phyloP scores from a whole-genome alignment of 441 rosid species.

The Populus tomentosa region DNA sequence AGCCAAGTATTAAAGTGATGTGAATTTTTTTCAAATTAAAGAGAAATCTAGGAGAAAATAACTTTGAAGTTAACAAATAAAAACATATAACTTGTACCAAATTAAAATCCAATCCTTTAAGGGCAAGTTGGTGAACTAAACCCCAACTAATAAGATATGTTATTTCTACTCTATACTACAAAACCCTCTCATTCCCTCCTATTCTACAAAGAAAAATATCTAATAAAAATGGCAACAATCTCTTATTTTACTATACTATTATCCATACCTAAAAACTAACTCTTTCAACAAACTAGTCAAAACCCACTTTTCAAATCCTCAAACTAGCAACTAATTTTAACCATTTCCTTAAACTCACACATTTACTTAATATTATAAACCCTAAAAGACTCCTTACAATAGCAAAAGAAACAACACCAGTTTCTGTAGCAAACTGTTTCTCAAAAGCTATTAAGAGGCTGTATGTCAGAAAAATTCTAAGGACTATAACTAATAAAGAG shows the following conservation, averaged over 20 bases:
- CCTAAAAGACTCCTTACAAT: constrained; percentile 32
- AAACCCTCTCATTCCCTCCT: too few species aligned
- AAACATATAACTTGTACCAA: too few species aligned
- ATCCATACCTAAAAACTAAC: constrained; percentile 2
- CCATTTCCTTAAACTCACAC: constrained; percentile 10
- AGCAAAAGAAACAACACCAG: constrained; percentile 38
- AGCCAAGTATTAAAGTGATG: too few species aligned
- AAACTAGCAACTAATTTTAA: neutral
- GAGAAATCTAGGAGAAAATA: too few species aligned
- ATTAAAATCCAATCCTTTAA: too few species aligned
- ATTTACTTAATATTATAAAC: neutral
- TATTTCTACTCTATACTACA: too few species aligned
- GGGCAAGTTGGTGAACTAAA: too few species aligned
- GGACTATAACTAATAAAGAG: constrained; percentile 49
- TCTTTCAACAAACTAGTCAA: constrained; percentile 11
- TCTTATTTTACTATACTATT: constrained; percentile 10
- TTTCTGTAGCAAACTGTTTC: constrained; percentile 32
- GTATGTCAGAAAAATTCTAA: constrained; percentile 74
- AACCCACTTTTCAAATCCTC: constrained; percentile 11
- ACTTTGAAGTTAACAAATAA: too few species aligned
- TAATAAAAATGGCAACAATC: constrained; percentile 11
- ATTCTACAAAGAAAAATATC: too few species aligned
- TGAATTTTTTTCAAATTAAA: too few species aligned
- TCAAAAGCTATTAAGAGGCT: constrained; percentile 52
- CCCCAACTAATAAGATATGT: too few species aligned